phyloP scores from a whole-genome alignment of 345 rosid species.

The Firmiana major region DNA sequence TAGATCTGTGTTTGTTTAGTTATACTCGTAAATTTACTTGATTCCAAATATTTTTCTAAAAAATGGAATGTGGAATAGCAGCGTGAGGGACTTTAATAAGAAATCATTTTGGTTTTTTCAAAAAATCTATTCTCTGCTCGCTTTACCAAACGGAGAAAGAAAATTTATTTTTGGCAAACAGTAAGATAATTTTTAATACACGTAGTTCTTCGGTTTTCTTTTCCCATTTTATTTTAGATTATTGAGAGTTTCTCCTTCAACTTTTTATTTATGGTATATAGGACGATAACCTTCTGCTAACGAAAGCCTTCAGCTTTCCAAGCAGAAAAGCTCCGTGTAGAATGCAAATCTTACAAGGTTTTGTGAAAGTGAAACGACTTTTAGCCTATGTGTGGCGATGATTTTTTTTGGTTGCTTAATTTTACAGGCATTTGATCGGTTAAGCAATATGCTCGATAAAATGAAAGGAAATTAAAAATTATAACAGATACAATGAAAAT shows the following conservation, averaged over 20 bases:
- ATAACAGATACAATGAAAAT: neutral
- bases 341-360: neutral
- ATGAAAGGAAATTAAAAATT: neutral
- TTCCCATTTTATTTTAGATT: neutral
- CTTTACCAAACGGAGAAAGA: neutral
- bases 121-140: neutral
- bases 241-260: neutral
- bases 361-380: neutral
- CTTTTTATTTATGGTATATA: neutral
- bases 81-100: neutral
- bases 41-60: neutral
- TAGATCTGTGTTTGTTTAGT: conserved; percentile 14
- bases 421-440: neutral
- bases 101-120: neutral
- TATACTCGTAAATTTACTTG: neutral
- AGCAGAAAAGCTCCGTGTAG: neutral
- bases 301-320: neutral
- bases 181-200: neutral
- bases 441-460: neutral
- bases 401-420: neutral
- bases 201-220: neutral
- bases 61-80: neutral
- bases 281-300: neutral
- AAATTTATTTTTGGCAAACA: neutral
- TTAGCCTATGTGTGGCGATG: neutral